phyloP scores from a whole-genome alignment of 1,284 basidiomycete species.

The Rhodotorula sp. region DNA sequence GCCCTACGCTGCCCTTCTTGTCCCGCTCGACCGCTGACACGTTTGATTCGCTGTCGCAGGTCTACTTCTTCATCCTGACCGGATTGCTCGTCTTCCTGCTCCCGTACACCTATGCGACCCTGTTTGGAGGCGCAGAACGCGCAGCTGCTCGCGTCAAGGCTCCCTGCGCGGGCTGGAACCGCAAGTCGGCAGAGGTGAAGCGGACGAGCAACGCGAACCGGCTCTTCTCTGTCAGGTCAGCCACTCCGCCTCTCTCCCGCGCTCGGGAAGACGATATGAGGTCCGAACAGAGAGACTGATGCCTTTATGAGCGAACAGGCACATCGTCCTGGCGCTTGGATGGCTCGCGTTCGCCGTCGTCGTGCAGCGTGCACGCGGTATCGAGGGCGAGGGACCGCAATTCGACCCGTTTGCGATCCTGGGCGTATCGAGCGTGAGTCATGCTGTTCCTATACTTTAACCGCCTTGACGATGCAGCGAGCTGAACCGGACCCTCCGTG shows the following conservation, averaged over 20 bases:
- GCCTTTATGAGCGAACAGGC: conserved; percentile 12
- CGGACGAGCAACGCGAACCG: conserved; percentile 18
- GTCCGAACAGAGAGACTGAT: background rate
- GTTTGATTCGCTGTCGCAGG: conserved; percentile 13
- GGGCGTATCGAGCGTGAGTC: conserved; percentile 67
- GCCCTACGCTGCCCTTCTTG: too few relatives aligned
- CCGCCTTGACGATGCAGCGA: background rate
- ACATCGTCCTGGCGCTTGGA: conserved; percentile 49
- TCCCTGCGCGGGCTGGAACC: conserved; percentile 44
- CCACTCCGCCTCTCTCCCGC: background rate
- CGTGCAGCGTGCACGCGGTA: conserved; percentile 36
- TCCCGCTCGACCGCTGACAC: background rate
- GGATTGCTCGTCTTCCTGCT: conserved; percentile 43
- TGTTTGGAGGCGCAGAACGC: conserved; percentile 30
- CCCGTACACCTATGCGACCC: conserved; percentile 42
- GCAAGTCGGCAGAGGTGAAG: conserved; percentile 35
- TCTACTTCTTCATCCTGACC: conserved; percentile 45
- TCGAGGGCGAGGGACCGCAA: conserved; percentile 60
- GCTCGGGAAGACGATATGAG: background rate
- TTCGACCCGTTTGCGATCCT: conserved; percentile 97
- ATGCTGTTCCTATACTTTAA: too few relatives aligned
- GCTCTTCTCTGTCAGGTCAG: conserved; percentile 19
- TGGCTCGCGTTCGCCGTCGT: conserved; percentile 50
- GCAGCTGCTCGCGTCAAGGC: conserved; percentile 30
- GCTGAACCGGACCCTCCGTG: too few relatives aligned